Conservation (phyloP, 148 eudicot genomes). For the Simmondsia chinensis region DNA sequence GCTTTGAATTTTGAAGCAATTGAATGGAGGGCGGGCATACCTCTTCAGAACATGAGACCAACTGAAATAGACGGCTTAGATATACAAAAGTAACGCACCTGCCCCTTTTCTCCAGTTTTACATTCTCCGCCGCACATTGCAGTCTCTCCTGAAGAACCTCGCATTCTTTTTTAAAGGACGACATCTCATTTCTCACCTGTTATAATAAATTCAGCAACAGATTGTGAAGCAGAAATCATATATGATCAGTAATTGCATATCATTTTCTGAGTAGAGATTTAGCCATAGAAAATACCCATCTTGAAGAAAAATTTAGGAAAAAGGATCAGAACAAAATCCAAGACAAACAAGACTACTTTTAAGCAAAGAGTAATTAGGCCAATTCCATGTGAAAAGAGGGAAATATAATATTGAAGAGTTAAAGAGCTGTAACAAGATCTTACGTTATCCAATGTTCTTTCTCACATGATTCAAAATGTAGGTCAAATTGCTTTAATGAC, state of each 20-base stretch:
- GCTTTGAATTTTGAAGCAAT: no score
- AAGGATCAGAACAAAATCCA: no score
- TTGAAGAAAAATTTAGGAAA: no score
- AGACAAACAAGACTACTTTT: no score
- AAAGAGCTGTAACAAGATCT: no score
- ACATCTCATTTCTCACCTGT: slow-evolving; percentile 50
- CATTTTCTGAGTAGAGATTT: neutral
- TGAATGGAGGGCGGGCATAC: neutral
- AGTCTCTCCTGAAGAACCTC: slow-evolving; percentile 36
- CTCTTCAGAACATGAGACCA: neutral
- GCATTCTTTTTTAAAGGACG: slow-evolving; percentile 38
- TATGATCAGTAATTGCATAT: neutral
- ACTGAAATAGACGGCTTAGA: neutral
- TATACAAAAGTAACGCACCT: slow-evolving; percentile 27
- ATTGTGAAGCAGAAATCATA: no score
- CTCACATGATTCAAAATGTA: no score
- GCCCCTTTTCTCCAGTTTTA: slow-evolving; percentile 24
- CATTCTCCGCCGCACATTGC: slow-evolving; percentile 39
- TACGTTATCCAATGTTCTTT: no score
- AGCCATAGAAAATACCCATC: neutral
- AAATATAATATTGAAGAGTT: no score
- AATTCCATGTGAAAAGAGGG: no score
- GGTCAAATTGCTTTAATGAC: no score
- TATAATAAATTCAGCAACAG: slow-evolving; percentile 3
- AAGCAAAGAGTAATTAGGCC: no score